Base-by-base conservation (phyloP, 2,329 filamentous ascomycete genomes). In the Polychaeton citri region DNA sequence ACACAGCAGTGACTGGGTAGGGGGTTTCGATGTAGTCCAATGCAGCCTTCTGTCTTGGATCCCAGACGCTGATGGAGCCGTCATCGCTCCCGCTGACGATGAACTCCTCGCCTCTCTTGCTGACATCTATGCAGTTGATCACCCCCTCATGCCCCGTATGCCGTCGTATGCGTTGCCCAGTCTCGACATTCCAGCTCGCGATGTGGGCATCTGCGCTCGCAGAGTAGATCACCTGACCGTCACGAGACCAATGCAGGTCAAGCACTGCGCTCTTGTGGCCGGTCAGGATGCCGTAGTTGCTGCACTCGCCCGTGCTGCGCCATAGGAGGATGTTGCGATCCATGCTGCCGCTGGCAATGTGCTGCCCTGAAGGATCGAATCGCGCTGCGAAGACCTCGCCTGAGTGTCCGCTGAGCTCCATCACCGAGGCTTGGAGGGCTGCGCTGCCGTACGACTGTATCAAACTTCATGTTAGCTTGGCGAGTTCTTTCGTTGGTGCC, bases 171-270 rank as follows among this genome's bases (percentile, higher is more conserved):
- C 90, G 76, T 46, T 80, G 74, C n/a, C 88, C 88, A 0, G 84
- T 87, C 46, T 90, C 88, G 30, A 93, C 64, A 53, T 98, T 88
- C 88, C 88, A 98, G 57, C 84, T 93, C 26, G 87, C 87, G 19
- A 96, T 69, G 47, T 87, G 84, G 73, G 78, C 87, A 57, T 98
- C 90, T 46, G 90, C 87, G 21, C 87, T 94, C 31, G 87, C 87
- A 6, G 88, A 90, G 54, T 88, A 96, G 35, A 98, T 61, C 30
- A 88, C 80, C 51, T 81, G 77, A 15, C 86, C 92, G 63, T 98
- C 90, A 55, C 90, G 80, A 19, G 90, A 94, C 90, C 90, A 98
- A 55, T 94, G 86, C 32, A 98, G 65, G 59, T 96, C 90, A 18
- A 96, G 68, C 33, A 98, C 68, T 2, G 90, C 90, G 46, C 85